These are phyloP conservation scores for Heliamphora exappendiculata DNA, from an alignment of 148 eudicot species.

Conservation along the genomic window DNA sequence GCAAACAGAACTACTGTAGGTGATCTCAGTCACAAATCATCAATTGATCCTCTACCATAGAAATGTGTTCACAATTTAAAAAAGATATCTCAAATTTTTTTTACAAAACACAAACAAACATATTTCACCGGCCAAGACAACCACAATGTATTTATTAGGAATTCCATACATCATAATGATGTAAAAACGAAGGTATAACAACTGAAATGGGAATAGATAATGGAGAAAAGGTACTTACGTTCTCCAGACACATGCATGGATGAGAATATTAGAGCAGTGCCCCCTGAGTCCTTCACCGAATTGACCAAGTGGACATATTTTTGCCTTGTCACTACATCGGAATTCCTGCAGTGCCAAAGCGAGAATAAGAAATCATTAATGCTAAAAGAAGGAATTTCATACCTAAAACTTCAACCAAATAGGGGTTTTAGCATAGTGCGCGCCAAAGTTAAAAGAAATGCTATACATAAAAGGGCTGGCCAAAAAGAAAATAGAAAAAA, in stretches of 20 bases:
- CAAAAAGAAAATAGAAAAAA: no score
- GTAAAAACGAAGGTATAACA: neutral
- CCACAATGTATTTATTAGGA: no score
- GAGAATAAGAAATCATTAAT: neutral
- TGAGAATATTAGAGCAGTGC: conserved; percentile 67
- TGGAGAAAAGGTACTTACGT: conserved; percentile 49
- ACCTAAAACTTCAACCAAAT: neutral
- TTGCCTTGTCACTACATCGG: conserved; percentile 62
- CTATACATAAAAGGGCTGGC: neutral
- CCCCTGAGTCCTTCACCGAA: conserved; percentile 73
- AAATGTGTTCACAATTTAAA: neutral
- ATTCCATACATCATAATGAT: neutral
- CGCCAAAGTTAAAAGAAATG: neutral
- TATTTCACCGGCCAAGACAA: no score
- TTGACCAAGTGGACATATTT: conserved; percentile 70
- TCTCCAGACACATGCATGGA: conserved; percentile 99
- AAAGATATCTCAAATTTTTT: neutral
- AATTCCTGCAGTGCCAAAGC: conserved; percentile 47
- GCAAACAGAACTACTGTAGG: neutral
- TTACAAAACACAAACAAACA: neutral
- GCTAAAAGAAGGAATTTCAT: neutral
- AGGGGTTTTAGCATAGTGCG: neutral
- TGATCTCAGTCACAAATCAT: neutral
- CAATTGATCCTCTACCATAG: neutral
- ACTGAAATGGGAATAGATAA: neutral